phyloP scores from a whole-genome alignment of 2,329 filamentous ascomycete species.

The Colletotrichum aenigma region DNA sequence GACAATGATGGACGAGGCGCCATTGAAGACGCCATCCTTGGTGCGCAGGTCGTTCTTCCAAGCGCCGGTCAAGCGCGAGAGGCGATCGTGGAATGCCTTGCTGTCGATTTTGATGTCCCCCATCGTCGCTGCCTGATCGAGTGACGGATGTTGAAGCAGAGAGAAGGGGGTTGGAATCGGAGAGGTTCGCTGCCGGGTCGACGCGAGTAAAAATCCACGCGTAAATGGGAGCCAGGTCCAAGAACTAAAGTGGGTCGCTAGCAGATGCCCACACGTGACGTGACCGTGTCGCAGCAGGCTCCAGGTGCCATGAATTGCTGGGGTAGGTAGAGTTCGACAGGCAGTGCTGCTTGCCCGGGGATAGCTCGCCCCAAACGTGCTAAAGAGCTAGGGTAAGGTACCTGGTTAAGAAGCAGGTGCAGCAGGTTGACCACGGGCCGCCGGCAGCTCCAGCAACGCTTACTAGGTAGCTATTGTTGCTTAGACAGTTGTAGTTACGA shows the following conservation, averaged over 20 bases:
- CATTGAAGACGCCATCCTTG: slow-evolving; percentile 80
- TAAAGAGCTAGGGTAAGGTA: neutral
- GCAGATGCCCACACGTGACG: slow-evolving; percentile 37
- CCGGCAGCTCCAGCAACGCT: neutral
- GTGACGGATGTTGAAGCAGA: slow-evolving; percentile 14
- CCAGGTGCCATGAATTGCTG: neutral
- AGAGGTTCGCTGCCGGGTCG: slow-evolving; percentile 21
- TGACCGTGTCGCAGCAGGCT: neutral
- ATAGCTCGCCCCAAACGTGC: neutral
- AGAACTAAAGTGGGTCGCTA: neutral
- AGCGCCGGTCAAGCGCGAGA: slow-evolving; percentile 83
- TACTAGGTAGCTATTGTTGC: too few species aligned
- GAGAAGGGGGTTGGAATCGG: slow-evolving; percentile 6
- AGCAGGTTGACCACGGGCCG: neutral
- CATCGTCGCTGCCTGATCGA: slow-evolving; percentile 52
- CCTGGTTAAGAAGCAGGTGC: neutral
- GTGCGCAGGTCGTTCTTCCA: slow-evolving; percentile 97
- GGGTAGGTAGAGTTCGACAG: neutral
- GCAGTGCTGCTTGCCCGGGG: neutral
- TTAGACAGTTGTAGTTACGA: neutral
- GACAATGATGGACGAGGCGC: slow-evolving; percentile 84
- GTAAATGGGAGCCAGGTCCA: slow-evolving; percentile 36
- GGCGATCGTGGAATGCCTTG: slow-evolving; percentile 90
- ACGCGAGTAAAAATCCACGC: slow-evolving; percentile 46
- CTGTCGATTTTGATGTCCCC: slow-evolving; percentile 94